Evolutionary conservation across 179 eudicot genomes (phyloP), one percentile per base, ranked within the genome.

Genomic region (Spinacia oleracea): DNA sequence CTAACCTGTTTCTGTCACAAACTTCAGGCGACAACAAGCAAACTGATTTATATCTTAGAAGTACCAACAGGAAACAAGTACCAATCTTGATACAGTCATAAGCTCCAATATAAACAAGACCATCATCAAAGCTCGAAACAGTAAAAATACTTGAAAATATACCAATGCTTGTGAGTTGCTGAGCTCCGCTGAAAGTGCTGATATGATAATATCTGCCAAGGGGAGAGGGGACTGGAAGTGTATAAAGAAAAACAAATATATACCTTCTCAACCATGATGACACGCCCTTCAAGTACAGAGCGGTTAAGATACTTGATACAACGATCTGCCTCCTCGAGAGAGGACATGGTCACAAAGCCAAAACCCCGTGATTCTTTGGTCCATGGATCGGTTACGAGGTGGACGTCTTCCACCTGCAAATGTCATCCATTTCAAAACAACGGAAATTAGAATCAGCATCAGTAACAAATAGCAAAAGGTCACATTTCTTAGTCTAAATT

Each of bases 251-350:
- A 56, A 21, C 53, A 60, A 69, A 38, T 16, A 9, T 43, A 43
- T 93, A 96, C 99, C 99, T 93, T 96, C 88, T 96, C 99, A 60
- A 96, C 97, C 12, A 89, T 89, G 63, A 96, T 96, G 25, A 94
- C 97, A 75, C 99, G 91, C 29, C 99, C 93, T 62, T 96, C 99
- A 81, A 96, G 90, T 27, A 96, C 93, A 56, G 99, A 90, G 38
- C 90, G 89, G 64, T 93, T 78, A 65, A 96, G 83, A 86, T 89
- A 88, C 88, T 91, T 92, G 81, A 96, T 84, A 81, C 98, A 91
- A 14, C 93, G 89, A 8, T 88, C 85, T 6, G 99, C 98, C 74
- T 94, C 99, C 65, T 81, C 64, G 27, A 92, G 81, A 59, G 79
- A 76, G 15, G 97, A 93, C 99, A 96, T 96, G 0, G 96, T 89